phyloP scores from a whole-genome alignment of 2,329 filamentous ascomycete genomes.

The Diplodia corticola region DNA sequence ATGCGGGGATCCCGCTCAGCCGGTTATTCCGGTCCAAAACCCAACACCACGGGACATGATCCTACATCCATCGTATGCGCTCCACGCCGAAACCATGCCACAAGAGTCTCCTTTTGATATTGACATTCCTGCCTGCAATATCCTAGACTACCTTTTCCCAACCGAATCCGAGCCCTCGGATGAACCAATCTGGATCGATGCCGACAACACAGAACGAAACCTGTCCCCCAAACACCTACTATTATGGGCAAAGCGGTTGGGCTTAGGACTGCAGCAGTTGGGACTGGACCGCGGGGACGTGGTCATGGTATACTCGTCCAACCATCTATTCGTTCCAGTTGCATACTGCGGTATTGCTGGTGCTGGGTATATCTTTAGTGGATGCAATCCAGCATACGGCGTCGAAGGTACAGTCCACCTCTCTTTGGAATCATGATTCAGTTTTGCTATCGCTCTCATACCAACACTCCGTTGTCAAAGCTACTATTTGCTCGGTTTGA shows the following conservation, averaged over 20 bases:
- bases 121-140: constrained; percentile 50
- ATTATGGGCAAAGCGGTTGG: constrained; percentile 55
- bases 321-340: constrained; percentile 58
- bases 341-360: constrained; percentile 57
- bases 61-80: neutral
- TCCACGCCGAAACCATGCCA: constrained; percentile 39
- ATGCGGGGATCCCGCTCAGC: neutral
- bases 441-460: neutral
- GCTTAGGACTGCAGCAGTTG: constrained; percentile 49
- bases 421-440: neutral
- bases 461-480: neutral
- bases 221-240: constrained; percentile 52
- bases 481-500: neutral
- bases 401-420: constrained; percentile 40
- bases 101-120: constrained; percentile 50
- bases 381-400: constrained; percentile 57
- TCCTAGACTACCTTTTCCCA: constrained; percentile 43
- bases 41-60: neutral
- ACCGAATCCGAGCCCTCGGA: constrained; percentile 39
- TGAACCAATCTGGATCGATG: constrained; percentile 57
- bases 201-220: constrained; percentile 46
- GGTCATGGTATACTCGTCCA: constrained; percentile 56
- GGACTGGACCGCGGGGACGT: constrained; percentile 53
- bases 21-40: neutral
- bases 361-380: constrained; percentile 55